Base-by-base conservation (phyloP, 164 flowering plant genomes). In the Berberis vulgaris region DNA sequence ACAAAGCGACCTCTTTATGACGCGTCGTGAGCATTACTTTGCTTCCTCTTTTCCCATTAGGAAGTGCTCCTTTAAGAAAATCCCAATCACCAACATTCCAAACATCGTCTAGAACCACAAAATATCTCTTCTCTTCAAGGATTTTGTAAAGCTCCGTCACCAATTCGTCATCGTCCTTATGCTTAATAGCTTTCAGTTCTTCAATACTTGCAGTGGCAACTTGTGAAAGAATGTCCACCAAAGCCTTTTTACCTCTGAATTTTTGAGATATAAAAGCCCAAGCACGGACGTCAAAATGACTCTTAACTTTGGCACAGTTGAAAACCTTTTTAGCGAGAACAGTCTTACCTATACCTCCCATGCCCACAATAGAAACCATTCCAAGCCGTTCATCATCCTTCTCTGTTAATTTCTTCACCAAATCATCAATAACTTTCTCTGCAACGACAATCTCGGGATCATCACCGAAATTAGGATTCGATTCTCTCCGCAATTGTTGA, bases 301-400 rank as follows among this genome's bases (percentile, higher is more conserved):
- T 57, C 45, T 41, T 57, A 4, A 57, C 45, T 3, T 8, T 12
- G 9, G 8, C 1, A 57, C 9, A n/a, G 41, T 57, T 57, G 10
- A 40, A 57, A 7, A 57, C 60, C 11, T 57, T 57, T 40, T 26
- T 1, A 41, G 60, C 60, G 9, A 57, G 43, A 26, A 9, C 41
- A 11, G 44, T 57, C 43, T 57, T 57, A 57, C 60, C 60, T 2
- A 42, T 7, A 40, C 60, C 60, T 10, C 44, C 60, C 60, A 57
- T 57, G 7, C 84, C 82, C 8, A 60, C 65, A 1, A 77, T 71
- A 2, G 75, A 67, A 57, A 78, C 43, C 8, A 74, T 72, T 1
- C 55, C 43, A 40, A 10, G 43, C 39, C 43, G 64, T n/a, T 2
- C 44, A 2, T 62, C 69, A n/a, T 64, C 64, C 1, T 62, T 56